phyloP scores from a whole-genome alignment of 192 early-diverging fungal species.

The Diversispora eburnea region DNA sequence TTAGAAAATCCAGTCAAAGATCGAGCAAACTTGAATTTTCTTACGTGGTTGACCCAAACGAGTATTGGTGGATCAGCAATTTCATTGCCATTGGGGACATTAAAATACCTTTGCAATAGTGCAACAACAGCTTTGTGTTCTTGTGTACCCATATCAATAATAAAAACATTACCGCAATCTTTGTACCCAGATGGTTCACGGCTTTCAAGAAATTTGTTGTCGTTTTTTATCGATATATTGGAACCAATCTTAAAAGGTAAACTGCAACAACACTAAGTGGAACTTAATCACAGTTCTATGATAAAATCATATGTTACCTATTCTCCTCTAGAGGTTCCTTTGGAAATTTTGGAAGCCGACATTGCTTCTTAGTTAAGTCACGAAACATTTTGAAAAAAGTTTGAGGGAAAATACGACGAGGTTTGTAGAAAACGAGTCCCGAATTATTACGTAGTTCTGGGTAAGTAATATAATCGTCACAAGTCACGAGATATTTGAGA shows the following conservation, averaged over 20 bases:
- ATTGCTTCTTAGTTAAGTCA: constrained; percentile 24
- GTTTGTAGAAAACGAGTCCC: constrained; percentile 11
- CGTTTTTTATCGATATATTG: constrained; percentile 13
- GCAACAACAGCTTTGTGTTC: constrained; percentile 1
- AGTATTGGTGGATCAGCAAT: constrained; percentile 12
- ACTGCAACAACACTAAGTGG: constrained; percentile 23
- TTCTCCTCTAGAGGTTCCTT: constrained; percentile 16
- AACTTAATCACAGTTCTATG: constrained; percentile 14
- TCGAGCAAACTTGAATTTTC: constrained; percentile 17
- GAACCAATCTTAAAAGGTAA: constrained; percentile 24
- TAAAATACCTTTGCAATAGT: constrained; percentile 2
- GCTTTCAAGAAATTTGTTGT: constrained; percentile 22
- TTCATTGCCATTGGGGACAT: constrained; percentile 9
- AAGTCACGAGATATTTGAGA: too few species aligned
- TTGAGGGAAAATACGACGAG: constrained; percentile 9
- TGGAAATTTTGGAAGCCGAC: constrained; percentile 17
- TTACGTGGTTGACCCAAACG: constrained; percentile 19
- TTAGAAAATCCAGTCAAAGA: constrained; percentile 16
- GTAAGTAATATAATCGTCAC: background rate
- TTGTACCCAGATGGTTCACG: constrained; percentile 17
- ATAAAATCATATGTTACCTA: constrained; percentile 18
- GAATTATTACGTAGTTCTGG: background rate
- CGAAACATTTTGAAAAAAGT: constrained; percentile 17
- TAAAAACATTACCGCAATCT: constrained; percentile 16
- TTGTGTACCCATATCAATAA: constrained; percentile 17